These are phyloP conservation scores for Debaryomyces prosopidis DNA, from an alignment of 805 yeast genomes.

Conservation along the genomic window DNA sequence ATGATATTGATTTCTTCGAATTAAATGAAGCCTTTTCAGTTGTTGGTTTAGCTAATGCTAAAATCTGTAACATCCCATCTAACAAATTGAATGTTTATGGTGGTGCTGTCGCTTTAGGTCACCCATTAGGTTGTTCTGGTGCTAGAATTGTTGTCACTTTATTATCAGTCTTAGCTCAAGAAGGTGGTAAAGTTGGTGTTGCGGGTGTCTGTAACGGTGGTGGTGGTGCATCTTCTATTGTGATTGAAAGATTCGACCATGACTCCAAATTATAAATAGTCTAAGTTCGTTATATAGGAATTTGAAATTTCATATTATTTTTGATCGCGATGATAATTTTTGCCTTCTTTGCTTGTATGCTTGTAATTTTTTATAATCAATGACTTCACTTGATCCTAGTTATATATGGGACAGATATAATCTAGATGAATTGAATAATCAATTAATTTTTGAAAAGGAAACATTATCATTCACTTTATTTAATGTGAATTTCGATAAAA, in stretches of 20 bases:
- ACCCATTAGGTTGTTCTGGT: constrained; percentile 96
- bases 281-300: not conserved
- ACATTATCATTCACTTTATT: constrained; percentile 8
- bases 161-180: constrained; percentile 77
- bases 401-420: constrained; percentile 13
- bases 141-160: constrained; percentile 90
- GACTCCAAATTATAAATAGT: constrained; percentile 35
- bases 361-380: not conserved
- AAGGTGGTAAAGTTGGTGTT: constrained; percentile 77
- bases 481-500: constrained; percentile 1
- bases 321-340: not conserved
- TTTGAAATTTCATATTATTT: not conserved
- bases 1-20: constrained; percentile 86
- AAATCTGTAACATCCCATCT: constrained; percentile 60
- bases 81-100: constrained; percentile 85
- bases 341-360: not conserved
- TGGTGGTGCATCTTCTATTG: constrained; percentile 96
- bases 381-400: constrained; percentile 5
- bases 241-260: constrained; percentile 64
- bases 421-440: constrained; percentile 6
- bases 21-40: constrained; percentile 98
- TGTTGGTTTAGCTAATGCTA: constrained; percentile 88
- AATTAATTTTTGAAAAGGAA: constrained; percentile 6
- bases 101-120: constrained; percentile 96
- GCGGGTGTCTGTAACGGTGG: constrained; percentile 99